A percentile compares a stretch with the other conserved stretches of the same genome.
These are phyloP conservation scores for Lecanosticta acicola DNA, from an alignment of 2,329 filamentous ascomycete species.

Conservation along the genomic window DNA sequence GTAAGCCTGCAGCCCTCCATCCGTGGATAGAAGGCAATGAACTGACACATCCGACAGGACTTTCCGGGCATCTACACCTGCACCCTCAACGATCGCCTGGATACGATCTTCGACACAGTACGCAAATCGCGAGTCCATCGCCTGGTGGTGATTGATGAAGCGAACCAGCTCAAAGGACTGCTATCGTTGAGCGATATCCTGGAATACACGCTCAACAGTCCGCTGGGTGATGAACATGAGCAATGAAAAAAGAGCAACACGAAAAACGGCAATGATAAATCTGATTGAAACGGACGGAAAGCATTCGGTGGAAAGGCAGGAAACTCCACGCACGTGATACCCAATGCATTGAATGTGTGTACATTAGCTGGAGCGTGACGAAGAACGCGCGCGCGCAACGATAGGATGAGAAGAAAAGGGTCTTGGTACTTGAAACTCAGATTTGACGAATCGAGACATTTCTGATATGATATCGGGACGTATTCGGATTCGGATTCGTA, in stretches of 20 bases:
- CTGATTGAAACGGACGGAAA: background rate
- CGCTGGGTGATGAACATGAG: constrained; percentile 27
- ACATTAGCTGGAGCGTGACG: background rate
- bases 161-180: constrained; percentile 77
- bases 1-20: constrained; percentile 38
- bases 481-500: no score
- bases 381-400: background rate
- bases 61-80: constrained; percentile 97
- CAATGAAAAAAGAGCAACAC: constrained; percentile 2
- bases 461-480: no score
- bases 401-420: background rate
- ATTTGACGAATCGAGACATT: background rate
- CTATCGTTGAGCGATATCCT: constrained; percentile 94
- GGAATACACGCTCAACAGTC: constrained; percentile 69
- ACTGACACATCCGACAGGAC: constrained; percentile 49
- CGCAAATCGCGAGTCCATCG: constrained; percentile 91
- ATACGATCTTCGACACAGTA: constrained; percentile 95
- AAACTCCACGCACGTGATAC: background rate
- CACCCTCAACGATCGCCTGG: constrained; percentile 81
- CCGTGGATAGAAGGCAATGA: background rate
- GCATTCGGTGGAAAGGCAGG: background rate
- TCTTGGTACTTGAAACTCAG: background rate
- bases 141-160: constrained; percentile 86
- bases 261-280: background rate
- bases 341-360: background rate